Base-by-base conservation (phyloP, 495 filamentous ascomycete species). In the Penicillium tannophilum region DNA sequence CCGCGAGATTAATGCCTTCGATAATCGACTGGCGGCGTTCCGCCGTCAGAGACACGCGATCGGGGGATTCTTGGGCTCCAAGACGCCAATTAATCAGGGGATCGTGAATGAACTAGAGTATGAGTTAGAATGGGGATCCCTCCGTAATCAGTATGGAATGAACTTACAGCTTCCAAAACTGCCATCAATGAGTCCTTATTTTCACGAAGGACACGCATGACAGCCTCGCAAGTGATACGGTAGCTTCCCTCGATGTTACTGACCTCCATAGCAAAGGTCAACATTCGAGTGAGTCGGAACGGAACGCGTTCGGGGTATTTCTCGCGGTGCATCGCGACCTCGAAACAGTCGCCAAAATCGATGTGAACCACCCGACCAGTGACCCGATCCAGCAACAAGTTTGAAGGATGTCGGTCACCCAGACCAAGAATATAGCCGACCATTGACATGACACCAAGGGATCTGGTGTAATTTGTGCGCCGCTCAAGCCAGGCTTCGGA, bases 361-460 rank as follows among this genome's bases (percentile, higher is more conserved):
- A 98, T 96, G 71, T 99, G 94, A 56, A 99, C 87, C 55, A 99
- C 91, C 72, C 91, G 95, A 64, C 94, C 94, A 6, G 92, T 99
- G 60, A 94, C 86, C 23, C 91, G 87, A 74, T 98, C 94, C 30
- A 99, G 85, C 86, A 99, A 93, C 67, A 99, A 79, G 67, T 99
- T 99, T 53, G 91, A 96, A 30, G 94, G 94, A 76, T 99, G 94
- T 33, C 94, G 86, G 71, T 99, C 94, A 31, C 94, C 94, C 44
- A 99, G 82, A 61, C 94, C 94, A 43, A 99, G 88, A 66, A 99
- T 97, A 68, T 99, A 98, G 55, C 94, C 94, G 9, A 97, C 94
- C 93, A 99, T 99, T n/a, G 92, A 97, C 94, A 98, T 99, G 57
- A 97, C 95, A 62, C 91, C 94, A 14, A 98, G 83, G 14, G 94